Conservation (phyloP, 306 rosid genomes). For the Castanopsis chinensis region DNA sequence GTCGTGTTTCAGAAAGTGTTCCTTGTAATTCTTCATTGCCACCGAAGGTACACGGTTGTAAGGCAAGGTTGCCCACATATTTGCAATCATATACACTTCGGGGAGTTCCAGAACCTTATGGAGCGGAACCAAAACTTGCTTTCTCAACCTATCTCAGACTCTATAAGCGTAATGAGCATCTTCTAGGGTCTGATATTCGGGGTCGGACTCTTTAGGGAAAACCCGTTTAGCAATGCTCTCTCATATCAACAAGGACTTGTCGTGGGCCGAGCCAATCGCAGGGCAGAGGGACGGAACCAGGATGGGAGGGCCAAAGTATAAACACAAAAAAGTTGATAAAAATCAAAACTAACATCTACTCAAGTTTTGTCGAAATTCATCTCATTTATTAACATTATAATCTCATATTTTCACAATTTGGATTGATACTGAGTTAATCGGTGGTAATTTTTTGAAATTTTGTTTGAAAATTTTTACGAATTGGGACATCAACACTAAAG, state of each 20-base stretch:
- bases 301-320: too few relatives aligned
- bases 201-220: conserved; percentile 37
- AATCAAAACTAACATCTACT: too few relatives aligned
- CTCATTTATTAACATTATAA: too few relatives aligned
- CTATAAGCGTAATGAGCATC: conserved; percentile 71
- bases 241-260: conserved; percentile 51
- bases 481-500: too few relatives aligned
- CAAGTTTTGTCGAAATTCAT: too few relatives aligned
- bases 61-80: conserved; percentile 47
- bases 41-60: conserved; percentile 21
- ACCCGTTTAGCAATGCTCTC: conserved; percentile 61
- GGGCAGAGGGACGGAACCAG: too few relatives aligned
- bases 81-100: conserved; percentile 63
- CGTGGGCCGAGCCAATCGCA: conserved; percentile 60
- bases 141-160: conserved; percentile 64
- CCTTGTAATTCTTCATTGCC: conserved; percentile 54
- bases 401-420: too few relatives aligned
- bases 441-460: too few relatives aligned
- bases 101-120: conserved; percentile 62
- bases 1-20: conserved; percentile 53
- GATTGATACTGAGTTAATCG: too few relatives aligned
- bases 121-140: conserved; percentile 55
- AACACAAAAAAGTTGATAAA: too few relatives aligned
- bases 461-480: too few relatives aligned
- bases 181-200: conserved; percentile 54